phyloP scores from a whole-genome alignment of 2,329 filamentous ascomycete species.

The Dothistroma pini region DNA sequence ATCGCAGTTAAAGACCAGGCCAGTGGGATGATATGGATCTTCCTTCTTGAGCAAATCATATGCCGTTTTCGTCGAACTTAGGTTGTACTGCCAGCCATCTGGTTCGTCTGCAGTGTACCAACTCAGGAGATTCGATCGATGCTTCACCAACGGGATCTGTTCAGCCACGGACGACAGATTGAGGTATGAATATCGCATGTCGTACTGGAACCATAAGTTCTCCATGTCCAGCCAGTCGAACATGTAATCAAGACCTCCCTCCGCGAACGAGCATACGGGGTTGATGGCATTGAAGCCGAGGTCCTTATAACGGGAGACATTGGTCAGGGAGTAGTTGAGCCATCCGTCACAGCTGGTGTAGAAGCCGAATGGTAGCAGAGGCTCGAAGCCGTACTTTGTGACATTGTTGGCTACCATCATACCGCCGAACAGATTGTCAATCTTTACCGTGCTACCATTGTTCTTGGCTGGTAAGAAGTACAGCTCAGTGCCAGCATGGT shows the following conservation, averaged over 20 bases:
- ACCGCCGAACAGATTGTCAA: constrained; percentile 49
- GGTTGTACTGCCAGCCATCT: constrained; percentile 55
- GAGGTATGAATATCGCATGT: constrained; percentile 43
- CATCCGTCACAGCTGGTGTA: constrained; percentile 42
- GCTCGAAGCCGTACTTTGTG: constrained; percentile 33
- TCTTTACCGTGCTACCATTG: constrained; percentile 45
- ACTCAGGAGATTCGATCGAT: constrained; percentile 39
- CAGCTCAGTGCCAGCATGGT: constrained; percentile 37
- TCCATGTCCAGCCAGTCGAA: constrained; percentile 44
- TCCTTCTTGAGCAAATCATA: constrained; percentile 47
- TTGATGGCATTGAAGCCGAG: constrained; percentile 49
- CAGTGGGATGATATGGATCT: constrained; percentile 61
- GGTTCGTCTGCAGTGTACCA: constrained; percentile 54
- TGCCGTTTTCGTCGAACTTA: constrained; percentile 45
- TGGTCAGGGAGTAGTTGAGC: constrained; percentile 34
- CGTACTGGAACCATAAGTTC: constrained; percentile 47
- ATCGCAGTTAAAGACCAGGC: constrained; percentile 58
- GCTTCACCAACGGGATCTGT: constrained; percentile 38
- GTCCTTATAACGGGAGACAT: constrained; percentile 40
- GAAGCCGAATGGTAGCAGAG: constrained; percentile 47
- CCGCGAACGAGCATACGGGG: constrained; percentile 42
- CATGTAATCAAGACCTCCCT: constrained; percentile 38
- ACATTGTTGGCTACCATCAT: constrained; percentile 42
- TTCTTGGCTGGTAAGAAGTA: constrained; percentile 43
- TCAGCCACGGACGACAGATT: constrained; percentile 38